A percentile compares a stretch with the other conserved stretches of the same genome.
phyloP scores from a whole-genome alignment of 805 yeast genomes.

The Starmerella apis region DNA sequence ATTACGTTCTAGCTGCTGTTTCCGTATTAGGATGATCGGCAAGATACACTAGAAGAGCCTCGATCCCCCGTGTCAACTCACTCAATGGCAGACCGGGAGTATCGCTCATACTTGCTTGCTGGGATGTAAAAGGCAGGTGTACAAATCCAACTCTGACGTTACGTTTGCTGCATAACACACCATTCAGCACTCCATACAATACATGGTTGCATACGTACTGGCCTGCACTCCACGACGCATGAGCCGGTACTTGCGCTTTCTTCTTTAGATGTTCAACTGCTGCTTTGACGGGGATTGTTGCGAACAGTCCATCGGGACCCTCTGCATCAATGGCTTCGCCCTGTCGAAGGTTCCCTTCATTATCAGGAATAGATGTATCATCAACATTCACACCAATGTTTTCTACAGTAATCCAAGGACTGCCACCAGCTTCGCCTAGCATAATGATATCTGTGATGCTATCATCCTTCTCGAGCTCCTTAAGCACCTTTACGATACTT shows the following conservation, averaged over 20 bases:
- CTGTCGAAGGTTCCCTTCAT: constrained; percentile 11
- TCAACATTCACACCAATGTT: constrained; percentile 22
- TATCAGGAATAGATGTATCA: constrained; percentile 18
- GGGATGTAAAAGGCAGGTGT: constrained; percentile 19
- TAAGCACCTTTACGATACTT: constrained; percentile 11
- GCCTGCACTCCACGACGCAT: constrained; percentile 21
- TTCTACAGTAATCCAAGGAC: constrained; percentile 14
- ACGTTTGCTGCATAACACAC: not conserved
- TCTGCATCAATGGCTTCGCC: constrained; percentile 3
- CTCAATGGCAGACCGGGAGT: constrained; percentile 11
- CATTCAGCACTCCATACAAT: constrained; percentile 17
- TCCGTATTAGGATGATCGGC: not conserved
- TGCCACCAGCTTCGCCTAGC: constrained; percentile 22
- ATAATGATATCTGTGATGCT: constrained; percentile 17
- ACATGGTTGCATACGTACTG: constrained; percentile 22
- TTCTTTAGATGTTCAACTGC: constrained; percentile 8
- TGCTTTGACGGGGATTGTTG: constrained; percentile 14
- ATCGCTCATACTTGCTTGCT: constrained; percentile 8
- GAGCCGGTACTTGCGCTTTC: constrained; percentile 9
- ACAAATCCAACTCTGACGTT: constrained; percentile 18
- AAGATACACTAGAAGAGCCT: constrained; percentile 1
- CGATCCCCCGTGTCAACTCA: constrained; percentile 11
- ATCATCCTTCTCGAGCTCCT: constrained; percentile 9
- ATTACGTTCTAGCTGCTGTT: not conserved
- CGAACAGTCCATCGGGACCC: constrained; percentile 19